These are phyloP conservation scores for Aspergillus haitiensis DNA, from an alignment of 495 filamentous ascomycete species.

Conservation along the genomic window DNA sequence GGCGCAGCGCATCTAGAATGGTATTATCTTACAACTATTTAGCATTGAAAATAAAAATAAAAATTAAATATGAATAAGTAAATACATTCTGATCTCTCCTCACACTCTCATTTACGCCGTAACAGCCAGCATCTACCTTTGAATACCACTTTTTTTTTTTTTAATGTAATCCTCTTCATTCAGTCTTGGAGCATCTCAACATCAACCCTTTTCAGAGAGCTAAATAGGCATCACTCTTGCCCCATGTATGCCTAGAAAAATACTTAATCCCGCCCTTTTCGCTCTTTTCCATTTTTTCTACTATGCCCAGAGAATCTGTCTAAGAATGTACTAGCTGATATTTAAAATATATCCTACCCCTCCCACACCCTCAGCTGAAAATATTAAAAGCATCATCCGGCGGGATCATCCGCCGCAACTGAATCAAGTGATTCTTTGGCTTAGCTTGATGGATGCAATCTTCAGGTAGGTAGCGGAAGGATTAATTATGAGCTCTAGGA, in stretches of 20 bases:
- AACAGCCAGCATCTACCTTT: no score
- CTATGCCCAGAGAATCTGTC: not conserved
- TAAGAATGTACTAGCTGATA: no score
- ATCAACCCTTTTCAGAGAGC: not conserved
- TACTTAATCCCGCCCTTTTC: not conserved
- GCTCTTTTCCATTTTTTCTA: not conserved
- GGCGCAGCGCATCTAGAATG: no score
- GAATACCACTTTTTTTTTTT: no score
- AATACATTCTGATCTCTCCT: no score
- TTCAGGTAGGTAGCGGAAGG: not conserved
- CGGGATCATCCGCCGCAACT: conserved; percentile 2
- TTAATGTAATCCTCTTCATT: no score
- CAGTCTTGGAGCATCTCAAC: no score
- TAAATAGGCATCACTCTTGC: conserved; percentile 1
- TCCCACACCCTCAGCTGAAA: conserved; percentile 5
- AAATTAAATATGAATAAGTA: no score
- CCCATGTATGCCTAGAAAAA: not conserved
- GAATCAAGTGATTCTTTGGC: not conserved
- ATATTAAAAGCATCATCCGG: not conserved
- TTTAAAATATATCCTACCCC: not conserved
- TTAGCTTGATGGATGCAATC: not conserved
- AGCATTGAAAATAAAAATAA: no score
- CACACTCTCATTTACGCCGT: no score
- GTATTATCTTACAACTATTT: no score
- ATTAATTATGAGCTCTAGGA: not conserved